Base-by-base conservation (phyloP, 192 early-diverging fungal species). In the Backusella parvicylindrica region DNA sequence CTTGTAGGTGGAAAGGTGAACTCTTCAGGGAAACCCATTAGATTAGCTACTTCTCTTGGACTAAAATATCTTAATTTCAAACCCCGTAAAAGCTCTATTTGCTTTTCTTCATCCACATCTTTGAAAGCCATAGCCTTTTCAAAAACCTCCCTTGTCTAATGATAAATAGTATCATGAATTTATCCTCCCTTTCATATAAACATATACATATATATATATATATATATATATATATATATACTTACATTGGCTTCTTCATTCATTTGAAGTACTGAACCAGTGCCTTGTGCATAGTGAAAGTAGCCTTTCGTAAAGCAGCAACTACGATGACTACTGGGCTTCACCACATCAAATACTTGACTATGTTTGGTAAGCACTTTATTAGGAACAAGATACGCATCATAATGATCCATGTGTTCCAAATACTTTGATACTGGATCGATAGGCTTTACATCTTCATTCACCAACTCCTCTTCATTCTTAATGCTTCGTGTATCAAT, bases 251-350 rank as follows among this genome's bases (percentile, higher is more conserved):
- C 76, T 21, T 81, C 81, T 28, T 80, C 70, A 31, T 75, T 80
- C 82, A 86, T 77, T 74, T 89, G 88, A 5, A 87, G 65, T 53
- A 89, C 85, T 18, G 88, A 89, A 7, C 77, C 87, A 21, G 84
- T 89, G 8, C 84, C 84, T 72, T 89, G 85, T 21, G 86, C 88
- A 81, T 85, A 89, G 69, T 92, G 91, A 63, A 86, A 87, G 77
- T 94, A 95, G 13, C 91, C 87, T 82, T 95, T 95, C 16, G 93
- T 95, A 74, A 95, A 95, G 77, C 93, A 95, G 72, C 92, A 94
- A 23, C 92, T 90, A 37, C 90, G 81, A 43, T 75, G 83, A 18
- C 83, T 85, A 21, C 82, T 77, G 1, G 87, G 83, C 50, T 89
- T 91, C 21, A 95, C 90, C 23, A 94, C 89, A 80, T 94, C 88